Percentiles rank a stretch among this genome's conserved stretches.
phyloP scores from a whole-genome alignment of 2,329 filamentous ascomycete genomes.

The Cordyceps farinosa region DNA sequence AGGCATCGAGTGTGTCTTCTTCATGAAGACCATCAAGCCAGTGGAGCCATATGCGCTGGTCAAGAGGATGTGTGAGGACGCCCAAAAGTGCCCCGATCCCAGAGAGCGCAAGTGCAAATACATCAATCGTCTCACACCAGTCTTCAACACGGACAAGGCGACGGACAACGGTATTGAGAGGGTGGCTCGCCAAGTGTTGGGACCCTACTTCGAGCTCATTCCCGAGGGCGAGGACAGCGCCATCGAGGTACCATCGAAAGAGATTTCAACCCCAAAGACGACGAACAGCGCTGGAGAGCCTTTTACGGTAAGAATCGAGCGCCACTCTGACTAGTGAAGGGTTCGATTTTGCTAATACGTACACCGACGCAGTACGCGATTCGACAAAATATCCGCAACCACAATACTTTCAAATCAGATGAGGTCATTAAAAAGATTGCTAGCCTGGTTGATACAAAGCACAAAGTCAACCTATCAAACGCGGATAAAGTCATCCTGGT shows the following conservation, averaged over 20 bases:
- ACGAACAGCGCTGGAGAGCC: constrained; percentile 22
- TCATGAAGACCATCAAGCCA: constrained; percentile 54
- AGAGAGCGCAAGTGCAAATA: constrained; percentile 50
- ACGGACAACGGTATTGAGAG: constrained; percentile 65
- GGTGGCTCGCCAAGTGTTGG: constrained; percentile 60
- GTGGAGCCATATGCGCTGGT: constrained; percentile 55
- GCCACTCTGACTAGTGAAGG: constrained; percentile 1
- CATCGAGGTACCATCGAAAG: constrained; percentile 10
- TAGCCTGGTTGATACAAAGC: constrained; percentile 58
- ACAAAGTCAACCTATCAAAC: constrained; percentile 74
- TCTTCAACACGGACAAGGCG: constrained; percentile 57
- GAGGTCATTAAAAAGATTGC: constrained; percentile 70
- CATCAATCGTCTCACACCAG: constrained; percentile 55
- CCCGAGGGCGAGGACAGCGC: constrained; percentile 19
- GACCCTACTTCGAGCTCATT: constrained; percentile 55
- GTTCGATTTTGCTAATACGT: background rate
- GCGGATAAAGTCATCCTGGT: constrained; percentile 77
- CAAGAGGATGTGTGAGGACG: constrained; percentile 53
- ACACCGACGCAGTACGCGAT: constrained; percentile 67
- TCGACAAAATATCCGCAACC: constrained; percentile 71
- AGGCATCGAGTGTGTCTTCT: constrained; percentile 60
- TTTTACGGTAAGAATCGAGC: constrained; percentile 41
- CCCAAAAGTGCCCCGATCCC: constrained; percentile 40
- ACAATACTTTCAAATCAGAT: constrained; percentile 64
- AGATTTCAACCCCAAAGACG: constrained; percentile 14